Evolutionary conservation across 2,329 filamentous ascomycete genomes (phyloP), one percentile per base, ranked within the genome.

Genomic region (Colletotrichum costaricense): DNA sequence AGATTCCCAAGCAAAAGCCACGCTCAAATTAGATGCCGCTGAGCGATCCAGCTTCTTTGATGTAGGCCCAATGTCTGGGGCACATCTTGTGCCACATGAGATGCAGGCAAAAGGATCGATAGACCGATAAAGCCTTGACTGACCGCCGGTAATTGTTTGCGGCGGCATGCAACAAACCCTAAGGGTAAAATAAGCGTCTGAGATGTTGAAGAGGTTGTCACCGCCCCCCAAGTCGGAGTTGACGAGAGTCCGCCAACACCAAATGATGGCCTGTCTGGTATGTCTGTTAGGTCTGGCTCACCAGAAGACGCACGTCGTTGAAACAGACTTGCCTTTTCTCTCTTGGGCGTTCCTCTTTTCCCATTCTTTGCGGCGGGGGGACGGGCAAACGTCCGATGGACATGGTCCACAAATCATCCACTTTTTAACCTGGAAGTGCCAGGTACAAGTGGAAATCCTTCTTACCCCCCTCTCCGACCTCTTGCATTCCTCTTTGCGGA

Each of bases 1-100:
- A 49, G 42, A 9, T 19, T 49, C 42, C 42, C 19, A 49, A 19
- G 42, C 33, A 35, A 35, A 49, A 49, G 42, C 42, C 42, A 49
- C 42, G 24, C 16, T 22, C 11, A 24, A n/a, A 38, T 24, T 42
- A 22, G 38, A n/a, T 38, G 33, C 55, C 42, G 42, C 19, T 49
- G 42, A 55, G 28, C 26, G 52, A 58, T 14, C 22, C 24, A n/a
- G 66, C n/a, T 49, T 8, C 42, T 7, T 52, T 55, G 64, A 46
- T 35, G 30, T 55, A 35, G 24, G 59, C 33, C 52, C 35, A 63
- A 54, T 56, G 49, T 62, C 24, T 54, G 69, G 69, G 57, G 55
- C 26, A 30, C 54, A 64, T 73, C 66, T 69, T 60, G 70, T 73
- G 68, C 30, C 57, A 69, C 70, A 28, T 60, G 54, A 69, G 16